Percentiles rank a stretch among this genome's conserved stretches.
Evolutionary conservation across 805 yeast genomes (phyloP).

Genomic region (Saturnispora ahearnii): DNA sequence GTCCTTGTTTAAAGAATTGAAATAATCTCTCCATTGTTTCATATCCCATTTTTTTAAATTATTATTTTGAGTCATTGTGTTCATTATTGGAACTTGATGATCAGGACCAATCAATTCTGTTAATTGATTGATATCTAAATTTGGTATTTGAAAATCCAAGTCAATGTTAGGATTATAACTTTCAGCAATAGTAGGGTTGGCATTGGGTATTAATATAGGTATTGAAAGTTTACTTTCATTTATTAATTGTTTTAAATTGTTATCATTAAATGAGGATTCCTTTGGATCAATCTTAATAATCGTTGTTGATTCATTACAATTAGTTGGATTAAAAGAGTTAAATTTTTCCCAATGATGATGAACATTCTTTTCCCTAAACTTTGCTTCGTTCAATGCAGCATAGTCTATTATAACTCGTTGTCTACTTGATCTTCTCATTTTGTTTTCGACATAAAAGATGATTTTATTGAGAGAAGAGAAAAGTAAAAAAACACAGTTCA

Average conservation of each 20-base stretch:
- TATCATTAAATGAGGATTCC: conserved; percentile 21
- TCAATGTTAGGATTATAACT: conserved; percentile 11
- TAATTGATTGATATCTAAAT: conserved; percentile 47
- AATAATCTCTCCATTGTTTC: conserved; percentile 69
- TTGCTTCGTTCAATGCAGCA: conserved; percentile 71
- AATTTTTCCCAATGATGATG: conserved; percentile 47
- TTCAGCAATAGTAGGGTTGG: conserved; percentile 14
- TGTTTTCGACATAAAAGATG: too few relatives aligned
- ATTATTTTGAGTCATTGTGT: conserved; percentile 71
- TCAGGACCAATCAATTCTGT: conserved; percentile 55
- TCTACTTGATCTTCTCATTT: conserved; percentile 2
- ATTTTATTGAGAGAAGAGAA: background rate
- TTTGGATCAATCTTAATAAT: conserved; percentile 25
- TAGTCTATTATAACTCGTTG: conserved; percentile 45
- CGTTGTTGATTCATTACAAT: conserved; percentile 14
- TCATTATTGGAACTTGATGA: conserved; percentile 72
- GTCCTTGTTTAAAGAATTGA: conserved; percentile 32
- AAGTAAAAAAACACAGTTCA: background rate
- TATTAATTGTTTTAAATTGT: conserved; percentile 17
- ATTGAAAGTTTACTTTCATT: conserved; percentile 21
- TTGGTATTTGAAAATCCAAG: conserved; percentile 34
- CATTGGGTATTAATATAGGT: conserved; percentile 27
- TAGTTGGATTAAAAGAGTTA: conserved; percentile 17
- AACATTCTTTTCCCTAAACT: conserved; percentile 40
- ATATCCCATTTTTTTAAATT: conserved; percentile 54